Percentiles rank a stretch among this genome's conserved stretches.
Evolutionary conservation across 345 rosid genomes (phyloP).

Genomic region (Erucastrum elatum): DNA sequence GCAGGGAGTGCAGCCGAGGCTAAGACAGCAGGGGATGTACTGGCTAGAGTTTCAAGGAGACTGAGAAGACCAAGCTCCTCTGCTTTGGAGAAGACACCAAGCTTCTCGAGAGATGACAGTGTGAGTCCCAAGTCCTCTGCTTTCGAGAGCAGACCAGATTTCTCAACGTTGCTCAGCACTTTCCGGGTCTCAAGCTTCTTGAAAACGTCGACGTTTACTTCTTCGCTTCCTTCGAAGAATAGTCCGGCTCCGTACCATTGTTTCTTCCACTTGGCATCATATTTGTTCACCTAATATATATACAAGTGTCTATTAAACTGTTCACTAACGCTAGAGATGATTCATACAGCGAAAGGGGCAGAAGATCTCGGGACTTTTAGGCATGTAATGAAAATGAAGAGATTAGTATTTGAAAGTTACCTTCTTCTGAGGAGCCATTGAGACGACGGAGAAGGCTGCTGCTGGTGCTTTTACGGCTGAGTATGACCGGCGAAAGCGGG

Average conservation of each 20-base stretch:
- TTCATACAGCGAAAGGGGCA: not conserved
- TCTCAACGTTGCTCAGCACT: constrained; percentile 86
- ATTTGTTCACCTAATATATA: constrained; percentile 47
- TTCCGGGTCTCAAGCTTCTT: constrained; percentile 85
- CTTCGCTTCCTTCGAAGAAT: constrained; percentile 84
- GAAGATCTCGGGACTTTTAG: not conserved
- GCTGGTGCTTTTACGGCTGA: constrained; percentile 39
- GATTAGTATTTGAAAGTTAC: constrained; percentile 33
- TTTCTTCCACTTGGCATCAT: constrained; percentile 70
- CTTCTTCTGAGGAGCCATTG: constrained; percentile 84
- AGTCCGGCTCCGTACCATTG: constrained; percentile 92
- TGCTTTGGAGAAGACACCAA: constrained; percentile 80
- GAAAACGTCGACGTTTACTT: constrained; percentile 81
- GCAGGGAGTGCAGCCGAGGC: constrained; percentile 80
- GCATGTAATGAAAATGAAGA: not conserved
- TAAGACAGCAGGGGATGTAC: constrained; percentile 61
- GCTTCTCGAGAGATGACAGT: constrained; percentile 83
- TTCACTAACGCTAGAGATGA: not conserved
- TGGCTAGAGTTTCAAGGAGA: constrained; percentile 63
- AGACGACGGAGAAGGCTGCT: constrained; percentile 48
- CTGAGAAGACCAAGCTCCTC: constrained; percentile 89
- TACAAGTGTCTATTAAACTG: not conserved
- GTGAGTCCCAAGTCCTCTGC: constrained; percentile 78
- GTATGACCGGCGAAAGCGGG: constrained; percentile 23
- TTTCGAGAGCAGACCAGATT: constrained; percentile 78